A percentile compares a stretch with the other conserved stretches of the same genome.
These are phyloP conservation scores for Blastomyces silverae DNA, from an alignment of 2,329 filamentous ascomycete genomes.

Conservation along the genomic window DNA sequence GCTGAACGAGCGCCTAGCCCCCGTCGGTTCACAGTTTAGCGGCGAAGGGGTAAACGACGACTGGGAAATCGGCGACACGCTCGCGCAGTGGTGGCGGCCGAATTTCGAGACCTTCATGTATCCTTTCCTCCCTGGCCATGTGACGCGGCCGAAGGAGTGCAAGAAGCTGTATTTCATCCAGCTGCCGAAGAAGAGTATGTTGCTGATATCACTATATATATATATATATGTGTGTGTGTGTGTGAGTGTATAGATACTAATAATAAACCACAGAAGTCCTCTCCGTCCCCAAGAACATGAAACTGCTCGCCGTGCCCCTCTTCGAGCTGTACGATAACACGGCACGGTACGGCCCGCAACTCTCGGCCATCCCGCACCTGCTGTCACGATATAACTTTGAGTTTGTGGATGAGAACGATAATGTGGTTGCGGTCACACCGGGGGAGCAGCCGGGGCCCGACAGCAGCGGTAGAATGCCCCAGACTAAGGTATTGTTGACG, in stretches of 20 bases:
- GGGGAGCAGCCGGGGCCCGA: slow-evolving; percentile 53
- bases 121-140: slow-evolving; percentile 91
- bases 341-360: slow-evolving; percentile 84
- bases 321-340: slow-evolving; percentile 99
- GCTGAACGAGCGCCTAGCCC: slow-evolving; percentile 86
- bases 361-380: slow-evolving; percentile 92
- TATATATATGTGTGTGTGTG: neutral
- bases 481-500: slow-evolving; percentile 54
- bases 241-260: neutral
- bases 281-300: slow-evolving; percentile 99
- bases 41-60: slow-evolving; percentile 85
- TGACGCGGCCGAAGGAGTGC: slow-evolving; percentile 94
- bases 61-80: slow-evolving; percentile 89
- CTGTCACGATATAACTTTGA: slow-evolving; percentile 96
- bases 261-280: slow-evolving; percentile 63
- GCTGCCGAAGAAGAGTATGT: slow-evolving; percentile 76
- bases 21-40: slow-evolving; percentile 72
- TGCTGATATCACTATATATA: neutral
- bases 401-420: slow-evolving; percentile 87
- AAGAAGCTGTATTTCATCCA: slow-evolving; percentile 99
- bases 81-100: slow-evolving; percentile 97
- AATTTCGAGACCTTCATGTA: slow-evolving; percentile 99
- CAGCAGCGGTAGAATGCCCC: slow-evolving; percentile 40
- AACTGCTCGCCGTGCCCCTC: slow-evolving; percentile 88
- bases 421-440: slow-evolving; percentile 77